Evolutionary conservation across 441 rosid species (phyloP).

Genomic region (Croton laevigatus): DNA sequence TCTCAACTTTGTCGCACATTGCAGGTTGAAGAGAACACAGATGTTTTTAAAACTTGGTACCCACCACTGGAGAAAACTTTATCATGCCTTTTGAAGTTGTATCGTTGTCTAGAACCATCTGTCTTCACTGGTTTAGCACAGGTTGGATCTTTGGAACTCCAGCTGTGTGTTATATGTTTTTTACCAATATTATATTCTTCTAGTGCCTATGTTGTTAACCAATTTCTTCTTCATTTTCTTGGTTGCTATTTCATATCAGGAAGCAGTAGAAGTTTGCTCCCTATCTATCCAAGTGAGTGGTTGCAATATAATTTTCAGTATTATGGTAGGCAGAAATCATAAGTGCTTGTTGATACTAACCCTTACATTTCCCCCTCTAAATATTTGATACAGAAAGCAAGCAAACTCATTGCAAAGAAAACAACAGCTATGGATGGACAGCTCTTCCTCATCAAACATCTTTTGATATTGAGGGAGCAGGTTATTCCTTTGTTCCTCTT

Average conservation of each 20-base stretch:
- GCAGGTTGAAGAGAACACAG: slow-evolving; percentile 64
- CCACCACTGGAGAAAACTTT: slow-evolving; percentile 93
- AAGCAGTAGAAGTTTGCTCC: slow-evolving; percentile 96
- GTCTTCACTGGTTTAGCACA: slow-evolving; percentile 98
- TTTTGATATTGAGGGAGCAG: slow-evolving; percentile 92
- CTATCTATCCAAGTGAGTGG: slow-evolving; percentile 78
- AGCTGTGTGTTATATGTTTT: slow-evolving; percentile 8
- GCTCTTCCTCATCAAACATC: slow-evolving; percentile 92
- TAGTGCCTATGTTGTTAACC: slow-evolving; percentile 10
- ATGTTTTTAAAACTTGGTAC: slow-evolving; percentile 82
- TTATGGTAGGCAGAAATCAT: background rate
- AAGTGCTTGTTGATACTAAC: background rate
- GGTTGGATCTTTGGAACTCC: slow-evolving; percentile 36
- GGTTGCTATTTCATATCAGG: slow-evolving; percentile 50
- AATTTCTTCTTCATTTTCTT: slow-evolving; percentile 7
- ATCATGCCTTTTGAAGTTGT: slow-evolving; percentile 87
- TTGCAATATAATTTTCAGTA: slow-evolving; percentile 18
- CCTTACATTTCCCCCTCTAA: background rate
- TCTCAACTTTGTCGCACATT: slow-evolving; percentile 8
- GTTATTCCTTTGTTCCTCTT: slow-evolving; percentile 36
- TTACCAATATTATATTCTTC: background rate
- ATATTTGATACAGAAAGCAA: slow-evolving; percentile 67
- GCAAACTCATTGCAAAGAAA: slow-evolving; percentile 75
- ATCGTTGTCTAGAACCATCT: slow-evolving; percentile 78
- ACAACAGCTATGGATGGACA: slow-evolving; percentile 86